phyloP scores from a whole-genome alignment of 257 asterid genomes.

The Fraxinus anomala region DNA sequence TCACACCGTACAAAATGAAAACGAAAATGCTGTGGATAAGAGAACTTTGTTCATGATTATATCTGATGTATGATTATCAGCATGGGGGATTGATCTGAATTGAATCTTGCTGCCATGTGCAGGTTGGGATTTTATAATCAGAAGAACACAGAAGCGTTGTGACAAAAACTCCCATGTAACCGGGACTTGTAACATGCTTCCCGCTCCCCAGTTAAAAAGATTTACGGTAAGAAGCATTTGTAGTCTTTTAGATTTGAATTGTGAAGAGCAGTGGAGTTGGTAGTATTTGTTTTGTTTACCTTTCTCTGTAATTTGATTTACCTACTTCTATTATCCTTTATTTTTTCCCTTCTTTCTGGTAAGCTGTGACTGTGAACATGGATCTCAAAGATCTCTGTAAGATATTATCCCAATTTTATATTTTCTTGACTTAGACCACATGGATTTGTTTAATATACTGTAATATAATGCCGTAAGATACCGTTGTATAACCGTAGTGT shows the following conservation, averaged over 20 bases:
- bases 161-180: conserved; percentile 43
- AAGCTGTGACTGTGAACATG: not conserved
- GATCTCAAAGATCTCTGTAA: conserved; percentile 18
- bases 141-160: conserved; percentile 33
- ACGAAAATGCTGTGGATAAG: conserved; percentile 30
- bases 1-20: conserved; percentile 29
- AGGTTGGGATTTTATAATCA: conserved; percentile 33
- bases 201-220: conserved; percentile 7
- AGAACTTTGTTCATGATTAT: not conserved
- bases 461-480: not conserved
- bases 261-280: conserved; percentile 32
- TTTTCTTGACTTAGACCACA: not conserved
- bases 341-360: not conserved
- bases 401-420: conserved; percentile 16
- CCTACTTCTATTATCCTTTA: conserved; percentile 21
- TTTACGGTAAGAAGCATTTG: not conserved
- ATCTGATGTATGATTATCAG: not conserved
- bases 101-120: conserved; percentile 64
- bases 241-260: conserved; percentile 13
- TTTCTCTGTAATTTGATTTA: conserved; percentile 20
- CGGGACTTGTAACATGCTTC: conserved; percentile 45
- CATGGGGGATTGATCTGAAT: conserved; percentile 31
- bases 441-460: not conserved
- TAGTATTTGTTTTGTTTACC: conserved; percentile 58
- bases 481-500: not conserved